phyloP scores from a whole-genome alignment of 495 filamentous ascomycete species.

The Penicillium daleae region DNA sequence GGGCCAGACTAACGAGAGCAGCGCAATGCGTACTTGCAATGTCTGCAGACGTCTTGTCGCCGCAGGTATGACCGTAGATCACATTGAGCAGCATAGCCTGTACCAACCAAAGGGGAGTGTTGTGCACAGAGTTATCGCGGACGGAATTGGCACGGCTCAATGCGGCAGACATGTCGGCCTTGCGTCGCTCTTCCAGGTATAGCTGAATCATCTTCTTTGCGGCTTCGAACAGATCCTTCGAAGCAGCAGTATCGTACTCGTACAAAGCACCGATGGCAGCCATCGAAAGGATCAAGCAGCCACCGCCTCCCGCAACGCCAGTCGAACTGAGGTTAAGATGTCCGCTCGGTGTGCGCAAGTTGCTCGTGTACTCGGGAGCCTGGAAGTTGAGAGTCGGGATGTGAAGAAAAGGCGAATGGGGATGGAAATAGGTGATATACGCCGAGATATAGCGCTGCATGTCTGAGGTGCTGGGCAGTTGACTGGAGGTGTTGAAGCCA shows the following conservation, averaged over 20 bases:
- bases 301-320: slow-evolving; percentile 76
- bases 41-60: slow-evolving; percentile 85
- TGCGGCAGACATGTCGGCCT: slow-evolving; percentile 83
- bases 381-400: slow-evolving; percentile 93
- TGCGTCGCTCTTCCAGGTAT: slow-evolving; percentile 90
- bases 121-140: slow-evolving; percentile 70
- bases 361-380: slow-evolving; percentile 66
- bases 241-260: slow-evolving; percentile 77
- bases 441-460: slow-evolving; percentile 90
- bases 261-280: slow-evolving; percentile 96
- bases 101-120: slow-evolving; percentile 94
- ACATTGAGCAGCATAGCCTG: slow-evolving; percentile 98
- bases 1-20: slow-evolving; percentile 86
- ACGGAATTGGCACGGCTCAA: slow-evolving; percentile 63
- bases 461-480: slow-evolving; percentile 85
- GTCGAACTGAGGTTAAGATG: slow-evolving; percentile 61
- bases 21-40: slow-evolving; percentile 92
- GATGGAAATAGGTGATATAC: slow-evolving; percentile 94
- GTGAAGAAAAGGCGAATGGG: slow-evolving; percentile 92
- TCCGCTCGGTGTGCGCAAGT: slow-evolving; percentile 55
- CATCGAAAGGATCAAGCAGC: slow-evolving; percentile 92
- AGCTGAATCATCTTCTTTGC: slow-evolving; percentile 94
- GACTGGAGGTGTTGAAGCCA: slow-evolving; percentile 53
- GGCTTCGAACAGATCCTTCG: slow-evolving; percentile 87
- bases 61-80: slow-evolving; percentile 94